phyloP scores from a whole-genome alignment of 2,329 filamentous ascomycete species.

The Diplocarpon mali region DNA sequence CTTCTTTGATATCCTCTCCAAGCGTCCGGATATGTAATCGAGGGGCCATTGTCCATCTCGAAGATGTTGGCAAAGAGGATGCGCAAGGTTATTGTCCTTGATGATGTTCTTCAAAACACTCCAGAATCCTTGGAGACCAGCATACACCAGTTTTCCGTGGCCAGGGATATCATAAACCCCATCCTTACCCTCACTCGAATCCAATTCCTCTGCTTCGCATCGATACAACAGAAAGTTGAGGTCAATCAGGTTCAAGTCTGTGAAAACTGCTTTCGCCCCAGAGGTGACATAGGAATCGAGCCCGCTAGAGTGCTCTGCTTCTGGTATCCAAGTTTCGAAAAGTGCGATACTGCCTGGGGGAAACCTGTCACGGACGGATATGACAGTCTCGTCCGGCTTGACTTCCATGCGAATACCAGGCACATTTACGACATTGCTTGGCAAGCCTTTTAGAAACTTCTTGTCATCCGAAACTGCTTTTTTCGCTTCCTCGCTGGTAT shows the following conservation, averaged over 20 bases:
- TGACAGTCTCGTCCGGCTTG: conserved; percentile 63
- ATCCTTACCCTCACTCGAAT: conserved; percentile 66
- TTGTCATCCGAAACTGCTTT: conserved; percentile 56
- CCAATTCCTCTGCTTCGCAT: conserved; percentile 79
- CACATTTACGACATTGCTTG: conserved; percentile 66
- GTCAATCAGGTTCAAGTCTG: conserved; percentile 63
- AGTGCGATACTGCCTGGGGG: conserved; percentile 89
- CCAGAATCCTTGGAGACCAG: conserved; percentile 98
- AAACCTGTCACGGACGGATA: conserved; percentile 73
- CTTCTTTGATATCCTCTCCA: conserved; percentile 60
- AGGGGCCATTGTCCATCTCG: conserved; percentile 86
- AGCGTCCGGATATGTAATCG: conserved; percentile 71
- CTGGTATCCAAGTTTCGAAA: conserved; percentile 92
- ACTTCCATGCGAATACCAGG: conserved; percentile 62
- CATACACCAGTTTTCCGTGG: conserved; percentile 78
- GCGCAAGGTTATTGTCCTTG: conserved; percentile 78
- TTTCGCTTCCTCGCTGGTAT: conserved; percentile 60
- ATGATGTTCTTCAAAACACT: conserved; percentile 79
- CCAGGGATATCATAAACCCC: conserved; percentile 84
- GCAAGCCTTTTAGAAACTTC: conserved; percentile 66
- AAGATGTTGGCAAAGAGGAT: conserved; percentile 87
- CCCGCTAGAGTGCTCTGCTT: conserved; percentile 70
- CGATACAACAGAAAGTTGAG: conserved; percentile 88
- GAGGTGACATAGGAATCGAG: conserved; percentile 80
- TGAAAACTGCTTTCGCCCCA: conserved; percentile 69